Conservation (phyloP, 176 grass and related monocot genomes). For the Oryza coarctata region DNA sequence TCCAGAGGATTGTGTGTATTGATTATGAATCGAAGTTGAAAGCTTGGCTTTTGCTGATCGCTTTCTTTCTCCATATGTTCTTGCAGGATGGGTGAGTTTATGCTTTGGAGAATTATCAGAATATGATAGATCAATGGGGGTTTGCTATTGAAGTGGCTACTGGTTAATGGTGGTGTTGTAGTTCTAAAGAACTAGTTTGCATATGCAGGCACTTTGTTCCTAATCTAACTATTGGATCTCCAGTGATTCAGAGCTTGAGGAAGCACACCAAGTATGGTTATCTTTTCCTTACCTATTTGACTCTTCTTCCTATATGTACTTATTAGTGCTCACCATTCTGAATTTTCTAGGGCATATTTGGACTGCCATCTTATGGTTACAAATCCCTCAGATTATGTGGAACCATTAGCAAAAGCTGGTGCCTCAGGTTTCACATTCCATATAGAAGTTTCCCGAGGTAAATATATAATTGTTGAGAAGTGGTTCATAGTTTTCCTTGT, state of each 20-base stretch:
- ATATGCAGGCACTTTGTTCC: constrained; percentile 85
- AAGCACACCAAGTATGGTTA: constrained; percentile 78
- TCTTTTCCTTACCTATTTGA: constrained; percentile 1
- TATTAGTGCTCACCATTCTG: not conserved
- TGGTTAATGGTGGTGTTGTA: not conserved
- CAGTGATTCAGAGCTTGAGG: constrained; percentile 87
- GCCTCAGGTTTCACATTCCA: constrained; percentile 99
- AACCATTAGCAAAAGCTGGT: constrained; percentile 80
- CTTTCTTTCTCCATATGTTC: constrained; percentile 5
- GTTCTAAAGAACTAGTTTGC: constrained; percentile 2
- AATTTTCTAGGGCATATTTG: constrained; percentile 79
- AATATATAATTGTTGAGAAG: constrained; percentile 14
- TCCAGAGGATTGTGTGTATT: not conserved
- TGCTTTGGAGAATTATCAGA: not conserved
- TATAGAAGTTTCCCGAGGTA: constrained; percentile 89
- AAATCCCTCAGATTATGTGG: constrained; percentile 85
- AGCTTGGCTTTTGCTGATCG: not conserved
- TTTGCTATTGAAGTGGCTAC: constrained; percentile 1
- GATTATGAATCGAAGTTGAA: not conserved
- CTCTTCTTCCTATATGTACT: not conserved
- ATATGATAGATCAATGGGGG: not conserved
- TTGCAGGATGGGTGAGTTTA: constrained; percentile 82
- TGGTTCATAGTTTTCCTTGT: constrained; percentile 9
- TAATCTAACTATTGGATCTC: constrained; percentile 90
- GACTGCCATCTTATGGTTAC: constrained; percentile 99